These are phyloP conservation scores for Umbellularia californica DNA, from an alignment of 164 flowering plant genomes.

Conservation along the genomic window DNA sequence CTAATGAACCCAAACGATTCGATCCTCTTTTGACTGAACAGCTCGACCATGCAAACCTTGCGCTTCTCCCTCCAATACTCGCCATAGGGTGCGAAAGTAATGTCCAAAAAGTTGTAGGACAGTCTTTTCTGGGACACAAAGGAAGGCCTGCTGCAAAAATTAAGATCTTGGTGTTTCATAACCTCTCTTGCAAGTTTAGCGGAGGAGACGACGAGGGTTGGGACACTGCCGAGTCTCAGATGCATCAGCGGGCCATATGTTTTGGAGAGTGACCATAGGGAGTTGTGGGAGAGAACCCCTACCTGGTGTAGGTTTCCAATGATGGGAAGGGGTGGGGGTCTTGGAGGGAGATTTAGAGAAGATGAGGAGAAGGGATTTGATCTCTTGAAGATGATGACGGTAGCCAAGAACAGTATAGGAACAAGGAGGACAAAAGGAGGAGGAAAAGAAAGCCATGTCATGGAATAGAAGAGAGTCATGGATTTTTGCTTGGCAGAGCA, in stretches of 20 bases:
- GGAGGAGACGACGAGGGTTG: conserved; percentile 20
- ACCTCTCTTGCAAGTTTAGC: conserved; percentile 18
- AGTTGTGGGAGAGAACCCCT: neutral
- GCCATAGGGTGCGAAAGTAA: conserved; percentile 22
- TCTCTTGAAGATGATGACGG: neutral
- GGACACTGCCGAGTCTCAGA: conserved; percentile 15
- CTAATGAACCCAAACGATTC: conserved; percentile 8
- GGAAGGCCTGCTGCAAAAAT: conserved; percentile 14
- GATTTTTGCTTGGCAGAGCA: too few relatives aligned
- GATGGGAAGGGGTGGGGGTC: neutral
- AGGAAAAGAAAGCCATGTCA: neutral
- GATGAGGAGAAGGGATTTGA: neutral
- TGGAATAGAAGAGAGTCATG: neutral
- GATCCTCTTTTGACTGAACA: conserved; percentile 16
- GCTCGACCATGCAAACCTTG: conserved; percentile 14
- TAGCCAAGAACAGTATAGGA: neutral
- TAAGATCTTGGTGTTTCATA: conserved; percentile 15
- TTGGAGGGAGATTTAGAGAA: neutral
- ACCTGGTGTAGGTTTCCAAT: conserved; percentile 4
- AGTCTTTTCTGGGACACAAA: neutral
- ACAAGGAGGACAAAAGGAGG: neutral
- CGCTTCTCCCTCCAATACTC: conserved; percentile 29
- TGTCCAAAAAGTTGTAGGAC: conserved; percentile 5
- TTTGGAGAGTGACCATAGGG: conserved; percentile 9
- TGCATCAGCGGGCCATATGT: conserved; percentile 20